Conservation (phyloP, 2,329 filamentous ascomycete species). For the Phialocephala subalpina region DNA sequence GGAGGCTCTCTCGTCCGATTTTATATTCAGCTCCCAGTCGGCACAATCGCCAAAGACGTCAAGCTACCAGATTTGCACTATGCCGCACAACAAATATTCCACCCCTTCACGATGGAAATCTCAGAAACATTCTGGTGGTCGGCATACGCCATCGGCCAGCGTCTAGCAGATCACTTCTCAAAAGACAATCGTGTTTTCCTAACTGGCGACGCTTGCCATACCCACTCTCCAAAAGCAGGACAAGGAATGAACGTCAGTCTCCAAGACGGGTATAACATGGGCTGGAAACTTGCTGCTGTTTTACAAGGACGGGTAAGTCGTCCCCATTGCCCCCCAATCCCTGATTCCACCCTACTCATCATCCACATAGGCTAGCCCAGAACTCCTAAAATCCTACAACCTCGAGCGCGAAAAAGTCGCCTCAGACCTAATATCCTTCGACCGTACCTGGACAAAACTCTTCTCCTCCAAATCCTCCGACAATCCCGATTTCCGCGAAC, state of each 20-base stretch:
- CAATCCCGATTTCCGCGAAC: slow-evolving; percentile 56
- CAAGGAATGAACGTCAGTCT: slow-evolving; percentile 66
- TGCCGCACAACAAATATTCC: slow-evolving; percentile 51
- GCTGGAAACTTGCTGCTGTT: slow-evolving; percentile 64
- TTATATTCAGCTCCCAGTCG: slow-evolving; percentile 55
- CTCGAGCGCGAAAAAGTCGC: slow-evolving; percentile 60
- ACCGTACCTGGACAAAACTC: slow-evolving; percentile 60
- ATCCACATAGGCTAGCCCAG: slow-evolving; percentile 34
- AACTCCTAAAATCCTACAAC: slow-evolving; percentile 60
- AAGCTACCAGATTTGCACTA: slow-evolving; percentile 60
- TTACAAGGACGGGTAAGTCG: slow-evolving; percentile 51
- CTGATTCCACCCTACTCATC: not conserved
- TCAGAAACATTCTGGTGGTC: slow-evolving; percentile 59
- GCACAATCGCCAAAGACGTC: slow-evolving; percentile 61
- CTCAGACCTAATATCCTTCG: slow-evolving; percentile 67
- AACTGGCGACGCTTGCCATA: slow-evolving; percentile 64
- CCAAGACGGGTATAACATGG: slow-evolving; percentile 68
- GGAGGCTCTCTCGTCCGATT: slow-evolving; percentile 70
- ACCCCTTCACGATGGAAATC: slow-evolving; percentile 36
- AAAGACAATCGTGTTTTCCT: slow-evolving; percentile 61
- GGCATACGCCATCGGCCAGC: slow-evolving; percentile 64
- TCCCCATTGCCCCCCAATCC: not conserved
- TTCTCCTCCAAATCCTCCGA: slow-evolving; percentile 55
- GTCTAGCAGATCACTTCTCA: slow-evolving; percentile 65
- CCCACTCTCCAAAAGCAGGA: slow-evolving; percentile 69